Percentiles rank a stretch among this genome's conserved stretches.
phyloP scores from a whole-genome alignment of 1,284 basidiomycete species.

The Boletus smithii region DNA sequence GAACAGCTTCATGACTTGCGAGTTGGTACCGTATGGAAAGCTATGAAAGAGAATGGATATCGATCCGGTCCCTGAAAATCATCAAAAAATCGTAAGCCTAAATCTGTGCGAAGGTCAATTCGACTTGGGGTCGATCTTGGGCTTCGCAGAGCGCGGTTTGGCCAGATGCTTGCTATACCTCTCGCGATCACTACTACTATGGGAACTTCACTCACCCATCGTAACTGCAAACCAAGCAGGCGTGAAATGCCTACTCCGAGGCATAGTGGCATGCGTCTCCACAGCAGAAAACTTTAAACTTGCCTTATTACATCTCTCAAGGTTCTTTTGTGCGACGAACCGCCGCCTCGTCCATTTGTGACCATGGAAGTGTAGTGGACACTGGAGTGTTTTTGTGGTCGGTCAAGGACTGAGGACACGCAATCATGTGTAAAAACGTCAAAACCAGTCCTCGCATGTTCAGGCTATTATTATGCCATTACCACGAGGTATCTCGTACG shows the following conservation, averaged over 20 bases:
- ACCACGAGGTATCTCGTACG: background rate
- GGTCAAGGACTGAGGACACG: background rate
- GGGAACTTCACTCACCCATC: slow-evolving; percentile 46
- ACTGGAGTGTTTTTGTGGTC: background rate
- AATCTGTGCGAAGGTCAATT: background rate
- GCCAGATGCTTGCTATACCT: background rate
- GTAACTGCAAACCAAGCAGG: slow-evolving; percentile 52
- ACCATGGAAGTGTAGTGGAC: background rate
- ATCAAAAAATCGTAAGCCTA: slow-evolving; percentile 1
- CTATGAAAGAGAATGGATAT: slow-evolving; percentile 50
- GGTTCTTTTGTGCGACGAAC: slow-evolving; percentile 14
- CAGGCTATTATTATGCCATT: background rate
- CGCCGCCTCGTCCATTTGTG: background rate
- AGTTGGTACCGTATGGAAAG: slow-evolving; percentile 50
- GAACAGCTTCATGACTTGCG: slow-evolving; percentile 40
- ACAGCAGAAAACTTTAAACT: slow-evolving; percentile 1
- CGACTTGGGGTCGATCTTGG: background rate
- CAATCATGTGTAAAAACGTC: background rate
- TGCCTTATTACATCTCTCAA: slow-evolving; percentile 23
- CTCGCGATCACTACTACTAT: background rate
- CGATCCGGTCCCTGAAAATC: slow-evolving; percentile 49
- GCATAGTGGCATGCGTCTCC: background rate
- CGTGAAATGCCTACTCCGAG: slow-evolving; percentile 37
- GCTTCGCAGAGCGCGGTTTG: background rate
- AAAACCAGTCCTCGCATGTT: background rate